Evolutionary conservation across 1,284 basidiomycete species (phyloP).

Genomic region (Trichosporon asahii): DNA sequence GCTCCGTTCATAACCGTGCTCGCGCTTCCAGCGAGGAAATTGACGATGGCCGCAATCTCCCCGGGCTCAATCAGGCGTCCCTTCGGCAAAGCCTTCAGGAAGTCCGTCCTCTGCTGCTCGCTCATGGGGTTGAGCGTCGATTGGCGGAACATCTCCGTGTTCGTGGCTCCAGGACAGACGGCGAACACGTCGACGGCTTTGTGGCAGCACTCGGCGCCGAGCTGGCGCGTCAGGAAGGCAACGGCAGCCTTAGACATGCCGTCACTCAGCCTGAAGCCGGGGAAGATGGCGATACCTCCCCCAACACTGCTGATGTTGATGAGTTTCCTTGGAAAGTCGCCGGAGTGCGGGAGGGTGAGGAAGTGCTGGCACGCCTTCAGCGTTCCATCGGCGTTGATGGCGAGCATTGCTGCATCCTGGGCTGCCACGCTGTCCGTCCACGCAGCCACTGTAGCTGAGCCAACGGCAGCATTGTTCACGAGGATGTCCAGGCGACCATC

Average conservation of each 20-base stretch:
- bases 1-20: neutral
- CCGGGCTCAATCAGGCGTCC: neutral
- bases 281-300: neutral
- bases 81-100: neutral
- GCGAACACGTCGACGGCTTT: neutral
- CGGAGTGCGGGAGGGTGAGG: neutral
- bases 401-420: neutral
- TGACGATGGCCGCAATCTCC: neutral
- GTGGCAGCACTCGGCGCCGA: neutral
- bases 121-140: neutral
- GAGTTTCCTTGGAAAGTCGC: neutral
- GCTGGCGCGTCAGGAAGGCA: neutral
- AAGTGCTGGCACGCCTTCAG: slow-evolving; percentile 6
- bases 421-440: neutral
- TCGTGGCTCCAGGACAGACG: neutral
- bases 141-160: neutral
- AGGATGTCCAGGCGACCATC: neutral
- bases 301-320: neutral
- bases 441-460: neutral
- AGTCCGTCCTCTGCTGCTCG: neutral
- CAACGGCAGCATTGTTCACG: neutral
- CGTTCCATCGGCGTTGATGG: neutral
- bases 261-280: neutral
- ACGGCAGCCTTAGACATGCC: neutral
- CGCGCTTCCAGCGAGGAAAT: neutral